Evolutionary conservation across 2,329 filamentous ascomycete genomes (phyloP).

Genomic region (Bipolaris victoriae): DNA sequence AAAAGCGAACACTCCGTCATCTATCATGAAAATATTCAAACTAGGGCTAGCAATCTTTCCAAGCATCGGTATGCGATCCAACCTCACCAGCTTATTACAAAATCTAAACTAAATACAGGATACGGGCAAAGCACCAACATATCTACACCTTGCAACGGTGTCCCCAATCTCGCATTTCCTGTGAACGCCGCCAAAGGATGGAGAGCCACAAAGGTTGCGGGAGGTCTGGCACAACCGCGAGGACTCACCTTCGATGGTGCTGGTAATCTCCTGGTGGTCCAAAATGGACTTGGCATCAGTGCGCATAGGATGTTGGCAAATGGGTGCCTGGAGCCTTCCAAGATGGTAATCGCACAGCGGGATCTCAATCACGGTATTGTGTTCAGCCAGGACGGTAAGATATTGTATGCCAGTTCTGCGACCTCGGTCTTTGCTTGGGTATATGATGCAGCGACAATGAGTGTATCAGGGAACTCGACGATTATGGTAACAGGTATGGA

Average conservation of each 20-base stretch:
- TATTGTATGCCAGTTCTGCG: slow-evolving; percentile 38
- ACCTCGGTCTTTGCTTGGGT: slow-evolving; percentile 34
- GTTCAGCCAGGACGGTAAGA: slow-evolving; percentile 38
- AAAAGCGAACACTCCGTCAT: no score
- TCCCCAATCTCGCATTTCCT: no score
- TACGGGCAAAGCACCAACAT: no score
- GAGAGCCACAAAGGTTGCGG: no score
- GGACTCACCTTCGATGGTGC: slow-evolving; percentile 49
- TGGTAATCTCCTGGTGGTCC: slow-evolving; percentile 51
- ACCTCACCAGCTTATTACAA: no score
- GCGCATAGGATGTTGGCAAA: slow-evolving; percentile 48
- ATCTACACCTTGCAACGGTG: no score
- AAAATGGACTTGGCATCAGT: slow-evolving; percentile 48
- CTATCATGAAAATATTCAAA: no score
- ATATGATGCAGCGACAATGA: slow-evolving; percentile 33
- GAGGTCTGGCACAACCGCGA: slow-evolving; percentile 37
- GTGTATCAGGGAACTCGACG: slow-evolving; percentile 39
- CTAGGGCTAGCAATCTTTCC: no score
- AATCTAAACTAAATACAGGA: no score
- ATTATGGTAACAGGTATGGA: slow-evolving; percentile 37
- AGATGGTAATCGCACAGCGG: slow-evolving; percentile 29
- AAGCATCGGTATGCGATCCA: no score
- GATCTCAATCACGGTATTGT: slow-evolving; percentile 42
- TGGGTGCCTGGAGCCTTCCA: slow-evolving; percentile 35
- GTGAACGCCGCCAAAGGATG: no score